Conservation (phyloP, 441 rosid genomes). For the Viola pubescens region DNA sequence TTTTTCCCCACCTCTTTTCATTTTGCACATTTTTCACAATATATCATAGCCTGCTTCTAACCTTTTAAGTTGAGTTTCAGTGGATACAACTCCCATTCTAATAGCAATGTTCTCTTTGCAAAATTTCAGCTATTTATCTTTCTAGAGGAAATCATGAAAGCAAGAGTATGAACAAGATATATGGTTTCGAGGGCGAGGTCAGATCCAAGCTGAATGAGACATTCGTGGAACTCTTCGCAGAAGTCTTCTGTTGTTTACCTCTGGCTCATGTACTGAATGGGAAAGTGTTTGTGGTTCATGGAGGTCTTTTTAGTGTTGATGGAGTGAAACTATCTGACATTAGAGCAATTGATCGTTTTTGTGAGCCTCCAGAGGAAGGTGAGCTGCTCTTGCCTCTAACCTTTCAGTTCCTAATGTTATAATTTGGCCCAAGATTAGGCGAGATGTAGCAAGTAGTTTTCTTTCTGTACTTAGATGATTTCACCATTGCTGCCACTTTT, state of each 20-base stretch:
- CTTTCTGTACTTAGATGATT: neutral
- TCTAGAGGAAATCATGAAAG: slow-evolving; percentile 98
- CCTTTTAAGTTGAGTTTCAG: too few species aligned
- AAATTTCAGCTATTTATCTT: slow-evolving; percentile 69
- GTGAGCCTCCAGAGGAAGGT: slow-evolving; percentile 99
- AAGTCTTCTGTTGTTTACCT: slow-evolving; percentile 91
- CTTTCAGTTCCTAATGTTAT: neutral
- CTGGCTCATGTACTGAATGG: slow-evolving; percentile 78
- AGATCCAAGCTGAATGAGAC: slow-evolving; percentile 87
- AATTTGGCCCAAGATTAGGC: slow-evolving; percentile 1
- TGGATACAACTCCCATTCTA: neutral
- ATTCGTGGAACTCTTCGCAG: slow-evolving; percentile 93
- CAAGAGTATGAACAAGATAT: slow-evolving; percentile 99
- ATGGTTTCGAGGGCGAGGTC: slow-evolving; percentile 98
- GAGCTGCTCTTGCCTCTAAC: slow-evolving; percentile 8
- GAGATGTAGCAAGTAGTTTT: neutral
- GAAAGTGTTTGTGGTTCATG: slow-evolving; percentile 89
- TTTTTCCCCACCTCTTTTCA: neutral
- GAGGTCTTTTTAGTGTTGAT: slow-evolving; percentile 94
- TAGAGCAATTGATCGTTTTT: slow-evolving; percentile 73
- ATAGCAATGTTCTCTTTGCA: neutral
- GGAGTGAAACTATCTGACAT: slow-evolving; percentile 92
- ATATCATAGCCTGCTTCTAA: too few species aligned
- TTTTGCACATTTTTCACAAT: neutral
- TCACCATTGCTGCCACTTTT: neutral